Base-by-base conservation (phyloP, 306 rosid genomes). In the Vigna nakashimae region DNA sequence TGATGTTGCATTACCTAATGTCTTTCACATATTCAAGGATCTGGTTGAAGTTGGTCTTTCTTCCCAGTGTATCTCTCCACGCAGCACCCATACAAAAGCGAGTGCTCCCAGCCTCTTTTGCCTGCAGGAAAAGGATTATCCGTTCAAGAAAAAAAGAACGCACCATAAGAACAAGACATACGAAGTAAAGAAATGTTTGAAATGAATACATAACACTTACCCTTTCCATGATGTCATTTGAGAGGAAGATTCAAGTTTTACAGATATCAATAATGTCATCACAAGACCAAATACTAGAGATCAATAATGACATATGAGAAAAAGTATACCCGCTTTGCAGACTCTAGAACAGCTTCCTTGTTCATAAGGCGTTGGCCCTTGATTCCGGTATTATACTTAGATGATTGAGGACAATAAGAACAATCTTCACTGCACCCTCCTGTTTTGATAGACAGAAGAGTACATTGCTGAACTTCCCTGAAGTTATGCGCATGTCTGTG, bases 71-170 rank as follows among this genome's bases (percentile, higher is more conserved):
- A 71, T 95, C 98, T 84, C 98, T 92, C 98, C 98, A 95, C 9
- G 98, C 98, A 72, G 98, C 98, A 71, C 98, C 98, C 98, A 95
- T 95, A 80, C 98, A 95, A 85, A 95, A 95, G 65, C 98, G 97
- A 63, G 98, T 92, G 82, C 98, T 95, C 79, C 98, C 98, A 75
- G 91, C 98, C 80, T 95, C 98, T 82, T 92, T 95, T 57, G 98
- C 98, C 98, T 95, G 79, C 50, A 81, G 58, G 79, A 76, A 46
- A 84, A 57, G 69, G 9, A 32, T 70, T 73, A 28, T 45, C 30
- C 59, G 36, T 79, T 81, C 56, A 71, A 79, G 45, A 70, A 65
- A 70, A 70, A 70, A 38, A 66, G 22, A 42, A 43, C 60, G 59
- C 75, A 72, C 9, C 34, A 50, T 9, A 53, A 1, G 3, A 59